Conservation (phyloP, 2,329 filamentous ascomycete species). For the Colletotrichum chrysophilum region DNA sequence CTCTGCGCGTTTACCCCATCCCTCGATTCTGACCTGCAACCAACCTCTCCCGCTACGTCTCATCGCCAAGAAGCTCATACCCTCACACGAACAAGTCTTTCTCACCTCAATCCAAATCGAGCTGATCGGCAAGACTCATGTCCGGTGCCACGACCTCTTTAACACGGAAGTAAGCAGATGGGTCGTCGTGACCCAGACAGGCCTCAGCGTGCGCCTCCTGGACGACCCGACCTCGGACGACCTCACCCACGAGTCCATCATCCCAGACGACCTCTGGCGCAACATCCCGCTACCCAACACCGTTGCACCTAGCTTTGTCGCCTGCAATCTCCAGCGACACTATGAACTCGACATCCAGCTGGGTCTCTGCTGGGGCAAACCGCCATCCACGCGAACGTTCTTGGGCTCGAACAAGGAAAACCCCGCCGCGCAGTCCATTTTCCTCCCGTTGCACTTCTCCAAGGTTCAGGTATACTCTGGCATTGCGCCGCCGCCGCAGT, state of each 20-base stretch:
- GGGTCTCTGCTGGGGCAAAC: constrained; percentile 76
- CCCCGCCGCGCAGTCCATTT: constrained; percentile 64
- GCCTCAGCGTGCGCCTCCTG: constrained; percentile 76
- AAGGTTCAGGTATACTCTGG: constrained; percentile 83
- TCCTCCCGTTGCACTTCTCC: constrained; percentile 79
- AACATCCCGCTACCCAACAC: constrained; percentile 78
- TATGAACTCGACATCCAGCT: constrained; percentile 87
- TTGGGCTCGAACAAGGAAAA: constrained; percentile 27
- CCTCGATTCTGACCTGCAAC: constrained; percentile 88
- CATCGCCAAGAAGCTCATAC: constrained; percentile 76
- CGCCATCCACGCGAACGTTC: constrained; percentile 39
- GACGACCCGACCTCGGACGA: constrained; percentile 55
- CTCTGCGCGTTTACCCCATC: constrained; percentile 81
- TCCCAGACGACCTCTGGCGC: constrained; percentile 78
- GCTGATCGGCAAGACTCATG: constrained; percentile 78
- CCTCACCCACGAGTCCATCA: constrained; percentile 69
- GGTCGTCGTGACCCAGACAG: constrained; percentile 74
- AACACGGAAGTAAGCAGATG: constrained; percentile 76
- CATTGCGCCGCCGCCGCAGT: constrained; percentile 78
- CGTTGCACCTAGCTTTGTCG: constrained; percentile 83
- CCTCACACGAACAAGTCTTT: constrained; percentile 72
- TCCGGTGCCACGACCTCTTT: constrained; percentile 77
- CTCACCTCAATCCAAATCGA: constrained; percentile 82
- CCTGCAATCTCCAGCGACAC: constrained; percentile 82
- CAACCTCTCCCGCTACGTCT: constrained; percentile 82